These are phyloP conservation scores for Sclerotinia minor DNA, from an alignment of 2,329 filamentous ascomycete genomes.

Conservation along the genomic window DNA sequence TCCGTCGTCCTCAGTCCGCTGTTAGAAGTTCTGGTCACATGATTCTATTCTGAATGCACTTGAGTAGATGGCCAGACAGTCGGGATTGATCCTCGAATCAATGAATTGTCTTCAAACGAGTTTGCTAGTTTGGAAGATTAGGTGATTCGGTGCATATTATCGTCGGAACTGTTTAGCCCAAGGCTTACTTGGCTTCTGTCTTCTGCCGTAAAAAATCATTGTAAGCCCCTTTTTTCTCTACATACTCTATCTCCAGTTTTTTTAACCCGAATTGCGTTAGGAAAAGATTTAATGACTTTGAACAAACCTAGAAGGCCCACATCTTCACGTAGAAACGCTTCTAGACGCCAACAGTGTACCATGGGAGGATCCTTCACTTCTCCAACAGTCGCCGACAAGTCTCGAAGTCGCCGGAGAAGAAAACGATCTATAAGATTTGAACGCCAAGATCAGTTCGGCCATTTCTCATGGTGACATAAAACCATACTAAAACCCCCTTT, in stretches of 20 bases:
- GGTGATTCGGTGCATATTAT: background rate
- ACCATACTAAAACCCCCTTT: background rate
- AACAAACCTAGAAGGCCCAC: background rate
- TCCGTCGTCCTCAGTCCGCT: background rate
- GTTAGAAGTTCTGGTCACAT: background rate
- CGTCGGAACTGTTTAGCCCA: background rate
- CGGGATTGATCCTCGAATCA: background rate
- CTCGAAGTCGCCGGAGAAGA: background rate
- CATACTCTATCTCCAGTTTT: background rate
- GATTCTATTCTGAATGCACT: background rate
- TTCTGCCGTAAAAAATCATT: background rate
- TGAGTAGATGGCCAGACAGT: background rate
- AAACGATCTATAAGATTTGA: background rate
- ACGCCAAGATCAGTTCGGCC: constrained; percentile 1
- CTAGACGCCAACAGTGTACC: background rate
- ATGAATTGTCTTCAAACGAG: background rate
- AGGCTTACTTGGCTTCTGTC: background rate
- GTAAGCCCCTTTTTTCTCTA: background rate
- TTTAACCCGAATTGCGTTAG: background rate
- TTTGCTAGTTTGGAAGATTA: background rate
- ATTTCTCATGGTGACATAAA: background rate
- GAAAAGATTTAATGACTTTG: background rate
- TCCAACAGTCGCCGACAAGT: background rate
- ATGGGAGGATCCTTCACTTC: background rate
- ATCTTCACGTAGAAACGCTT: background rate